Evolutionary conservation across 306 rosid genomes (phyloP), one percentile per base, ranked within the genome.

Genomic region (Calophaca sinica): DNA sequence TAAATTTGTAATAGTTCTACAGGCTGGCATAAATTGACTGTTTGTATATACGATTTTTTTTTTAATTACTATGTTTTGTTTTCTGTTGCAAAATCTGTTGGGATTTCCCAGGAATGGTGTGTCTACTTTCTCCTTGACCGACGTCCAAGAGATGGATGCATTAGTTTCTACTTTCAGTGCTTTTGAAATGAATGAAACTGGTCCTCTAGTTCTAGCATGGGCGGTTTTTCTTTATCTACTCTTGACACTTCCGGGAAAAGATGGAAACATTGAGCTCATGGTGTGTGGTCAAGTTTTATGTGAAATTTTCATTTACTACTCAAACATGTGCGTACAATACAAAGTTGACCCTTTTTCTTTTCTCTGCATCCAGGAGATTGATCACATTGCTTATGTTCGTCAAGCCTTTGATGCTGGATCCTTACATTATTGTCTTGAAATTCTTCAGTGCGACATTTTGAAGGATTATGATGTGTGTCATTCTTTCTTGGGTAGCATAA

Each of bases 171-270:
- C 89, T 60, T 82, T 91, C 78, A 88, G 62, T 79, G 84, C 73
- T 66, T 87, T 82, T 83, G 94, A 89, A 82, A 82, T 86, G 49
- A 88, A 91, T 77, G 98, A 89, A 87, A 88, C 93, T 28, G 88
- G 94, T 44, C 98, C 96, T 13, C 79, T 94, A 65, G 77, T 94
- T 82, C 86, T 94, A 45, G 87, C 97, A 28, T 94, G 98, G 97
- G 98, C 97, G 9, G 97, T 90, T 49, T 91, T 88, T 85, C 91
- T 94, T 78, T 89, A 92, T 85, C 77, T 91, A 50, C 84, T 84
- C 76, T 83, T 89, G 75, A 89, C 98, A 80, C 97, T 94, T 77
- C 90, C 97, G 0, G 93, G 84, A 42, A 94, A 88, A 82, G 90
- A 89, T 82, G 93, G 83, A 55, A 89, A 62, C 79, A 81, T 68